These are phyloP conservation scores for Isabelozyma heimii DNA, from an alignment of 805 yeast species.

Conservation along the genomic window DNA sequence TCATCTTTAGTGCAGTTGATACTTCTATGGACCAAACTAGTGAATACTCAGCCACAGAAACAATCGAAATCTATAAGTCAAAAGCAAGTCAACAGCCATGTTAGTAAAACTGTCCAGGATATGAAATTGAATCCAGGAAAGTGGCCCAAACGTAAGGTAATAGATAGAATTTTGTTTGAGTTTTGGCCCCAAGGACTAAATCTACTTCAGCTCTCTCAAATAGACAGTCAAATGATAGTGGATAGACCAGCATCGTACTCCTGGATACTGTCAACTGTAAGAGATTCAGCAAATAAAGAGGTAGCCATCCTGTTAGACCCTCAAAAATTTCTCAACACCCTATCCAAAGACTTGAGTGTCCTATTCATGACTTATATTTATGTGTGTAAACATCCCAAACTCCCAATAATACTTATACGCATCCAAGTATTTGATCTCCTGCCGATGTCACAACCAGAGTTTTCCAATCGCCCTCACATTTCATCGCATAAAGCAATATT, in stretches of 20 bases:
- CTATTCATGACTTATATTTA: conserved; percentile 65
- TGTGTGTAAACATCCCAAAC: conserved; percentile 60
- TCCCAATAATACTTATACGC: conserved; percentile 59
- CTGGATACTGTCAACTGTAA: conserved; percentile 51
- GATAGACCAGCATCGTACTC: conserved; percentile 49
- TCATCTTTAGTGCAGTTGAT: conserved; percentile 29
- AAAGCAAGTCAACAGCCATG: conserved; percentile 16
- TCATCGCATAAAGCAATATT: conserved; percentile 61
- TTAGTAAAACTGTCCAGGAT: conserved; percentile 11
- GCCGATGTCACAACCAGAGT: conserved; percentile 7
- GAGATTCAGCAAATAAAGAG: conserved; percentile 28
- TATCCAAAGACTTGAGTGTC: conserved; percentile 47
- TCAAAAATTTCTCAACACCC: conserved; percentile 44
- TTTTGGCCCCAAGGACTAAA: conserved; percentile 60
- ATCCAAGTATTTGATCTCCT: conserved; percentile 64
- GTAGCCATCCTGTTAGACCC: conserved; percentile 46
- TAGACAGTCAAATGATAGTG: conserved; percentile 64
- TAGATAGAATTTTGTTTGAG: conserved; percentile 47
- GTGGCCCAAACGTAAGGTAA: conserved; percentile 26
- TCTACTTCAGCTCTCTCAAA: conserved; percentile 63
- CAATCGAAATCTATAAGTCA: conserved; percentile 12
- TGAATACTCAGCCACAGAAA: conserved; percentile 24
- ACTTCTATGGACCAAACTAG: conserved; percentile 33
- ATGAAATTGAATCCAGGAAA: conserved; percentile 7
- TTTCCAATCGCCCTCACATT: conserved; percentile 35